These are phyloP conservation scores for Chondrostereum purpureum DNA, from an alignment of 1,284 basidiomycete species.

Conservation along the genomic window DNA sequence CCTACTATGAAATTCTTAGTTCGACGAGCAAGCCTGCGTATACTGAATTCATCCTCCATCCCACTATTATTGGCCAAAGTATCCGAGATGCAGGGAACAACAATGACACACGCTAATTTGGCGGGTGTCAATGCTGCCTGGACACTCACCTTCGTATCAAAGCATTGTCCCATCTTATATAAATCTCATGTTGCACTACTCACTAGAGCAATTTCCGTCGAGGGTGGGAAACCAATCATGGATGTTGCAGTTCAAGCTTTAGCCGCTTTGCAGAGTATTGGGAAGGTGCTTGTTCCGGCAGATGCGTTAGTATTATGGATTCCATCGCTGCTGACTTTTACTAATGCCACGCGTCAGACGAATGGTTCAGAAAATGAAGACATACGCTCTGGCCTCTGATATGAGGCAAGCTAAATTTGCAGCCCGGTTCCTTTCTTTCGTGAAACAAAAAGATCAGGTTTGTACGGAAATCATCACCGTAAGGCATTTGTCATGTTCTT, in stretches of 20 bases:
- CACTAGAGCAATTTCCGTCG: slow-evolving; percentile 62
- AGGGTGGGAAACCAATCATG: slow-evolving; percentile 36
- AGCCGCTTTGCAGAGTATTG: slow-evolving; percentile 39
- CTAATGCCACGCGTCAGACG: background rate
- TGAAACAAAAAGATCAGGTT: slow-evolving; percentile 44
- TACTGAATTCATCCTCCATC: slow-evolving; percentile 83
- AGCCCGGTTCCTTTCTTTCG: slow-evolving; percentile 66
- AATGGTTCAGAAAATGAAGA: background rate
- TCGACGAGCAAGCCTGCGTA: slow-evolving; percentile 63
- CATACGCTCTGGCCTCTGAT: background rate
- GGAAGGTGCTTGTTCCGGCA: background rate
- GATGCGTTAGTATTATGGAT: slow-evolving; percentile 55
- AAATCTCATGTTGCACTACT: slow-evolving; percentile 74
- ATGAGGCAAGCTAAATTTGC: slow-evolving; percentile 71
- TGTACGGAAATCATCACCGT: slow-evolving; percentile 64
- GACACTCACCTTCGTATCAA: slow-evolving; percentile 64
- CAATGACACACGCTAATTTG: slow-evolving; percentile 27
- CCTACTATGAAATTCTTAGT: slow-evolving; percentile 73
- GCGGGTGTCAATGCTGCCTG: slow-evolving; percentile 41
- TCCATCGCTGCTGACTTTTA: slow-evolving; percentile 1
- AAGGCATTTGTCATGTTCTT: too few relatives aligned
- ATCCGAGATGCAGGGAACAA: slow-evolving; percentile 36
- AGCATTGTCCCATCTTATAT: slow-evolving; percentile 70
- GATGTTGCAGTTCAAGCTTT: slow-evolving; percentile 75
- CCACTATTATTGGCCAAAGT: slow-evolving; percentile 72